A percentile compares a stretch with the other conserved stretches of the same genome.
Evolutionary conservation across 345 rosid genomes (phyloP).

Genomic region (Carallia brachiata): DNA sequence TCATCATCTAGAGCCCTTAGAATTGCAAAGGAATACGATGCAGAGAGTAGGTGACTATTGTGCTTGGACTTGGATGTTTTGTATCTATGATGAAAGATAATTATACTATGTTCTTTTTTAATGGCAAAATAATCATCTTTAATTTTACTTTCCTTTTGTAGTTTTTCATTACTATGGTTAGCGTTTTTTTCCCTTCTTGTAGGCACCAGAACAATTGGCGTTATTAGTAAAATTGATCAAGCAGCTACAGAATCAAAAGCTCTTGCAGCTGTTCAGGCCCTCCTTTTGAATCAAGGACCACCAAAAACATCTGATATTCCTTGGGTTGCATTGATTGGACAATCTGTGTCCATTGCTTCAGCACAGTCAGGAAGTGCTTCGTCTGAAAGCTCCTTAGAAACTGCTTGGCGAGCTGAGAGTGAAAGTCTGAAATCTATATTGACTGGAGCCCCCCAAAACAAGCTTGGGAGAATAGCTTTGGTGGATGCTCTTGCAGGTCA

Average conservation of each 20-base stretch:
- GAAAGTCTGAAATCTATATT: conserved; percentile 79
- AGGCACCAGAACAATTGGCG: conserved; percentile 96
- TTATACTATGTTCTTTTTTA: too few relatives aligned
- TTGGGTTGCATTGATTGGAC: conserved; percentile 98
- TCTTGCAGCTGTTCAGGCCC: conserved; percentile 95
- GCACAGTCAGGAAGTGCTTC: conserved; percentile 67
- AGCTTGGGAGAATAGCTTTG: conserved; percentile 92
- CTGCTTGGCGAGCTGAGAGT: conserved; percentile 98
- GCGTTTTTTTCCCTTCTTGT: conserved; percentile 10
- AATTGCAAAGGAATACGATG: conserved; percentile 87
- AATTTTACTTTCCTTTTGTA: background rate
- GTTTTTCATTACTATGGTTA: background rate
- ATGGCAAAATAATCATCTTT: background rate
- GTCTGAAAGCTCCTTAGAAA: conserved; percentile 85
- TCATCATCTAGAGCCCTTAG: conserved; percentile 82
- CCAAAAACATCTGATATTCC: conserved; percentile 87
- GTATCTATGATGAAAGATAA: too few relatives aligned
- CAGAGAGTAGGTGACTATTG: conserved; percentile 56
- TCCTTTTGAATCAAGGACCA: conserved; percentile 85
- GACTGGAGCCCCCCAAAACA: conserved; percentile 81
- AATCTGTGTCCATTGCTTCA: conserved; percentile 85
- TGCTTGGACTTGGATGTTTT: background rate
- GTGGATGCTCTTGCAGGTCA: conserved; percentile 88
- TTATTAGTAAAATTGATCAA: conserved; percentile 91
- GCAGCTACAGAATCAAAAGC: conserved; percentile 87